phyloP scores from a whole-genome alignment of 1,284 basidiomycete species.

The Filobasidium uniguttulatum region DNA sequence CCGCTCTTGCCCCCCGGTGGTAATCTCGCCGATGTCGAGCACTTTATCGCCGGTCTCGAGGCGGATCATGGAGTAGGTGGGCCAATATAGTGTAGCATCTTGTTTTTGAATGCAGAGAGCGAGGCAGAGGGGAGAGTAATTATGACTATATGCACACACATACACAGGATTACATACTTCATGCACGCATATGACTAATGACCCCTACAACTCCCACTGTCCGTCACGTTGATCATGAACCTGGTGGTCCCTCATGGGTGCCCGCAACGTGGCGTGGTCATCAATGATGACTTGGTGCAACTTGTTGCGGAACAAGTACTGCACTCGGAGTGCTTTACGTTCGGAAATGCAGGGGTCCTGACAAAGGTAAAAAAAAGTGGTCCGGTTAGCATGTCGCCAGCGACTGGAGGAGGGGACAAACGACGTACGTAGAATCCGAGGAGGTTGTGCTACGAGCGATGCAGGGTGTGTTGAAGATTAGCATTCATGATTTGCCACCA shows the following conservation, averaged over 20 bases:
- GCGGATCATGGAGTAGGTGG: no score
- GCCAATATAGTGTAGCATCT: no score
- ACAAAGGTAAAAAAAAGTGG: not conserved
- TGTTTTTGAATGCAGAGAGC: no score
- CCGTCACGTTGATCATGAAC: conserved; percentile 4
- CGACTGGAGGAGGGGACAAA: no score
- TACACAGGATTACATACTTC: no score
- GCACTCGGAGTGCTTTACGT: conserved; percentile 47
- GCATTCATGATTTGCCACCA: not conserved
- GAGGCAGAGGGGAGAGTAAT: no score
- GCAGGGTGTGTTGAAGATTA: not conserved
- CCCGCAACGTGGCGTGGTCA: conserved; percentile 54
- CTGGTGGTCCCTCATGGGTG: conserved; percentile 55
- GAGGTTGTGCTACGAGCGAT: conserved; percentile 21
- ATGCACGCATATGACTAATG: no score
- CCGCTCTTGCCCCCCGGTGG: conserved; percentile 7
- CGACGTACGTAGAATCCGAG: conserved; percentile 34
- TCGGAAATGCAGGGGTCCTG: conserved; percentile 38
- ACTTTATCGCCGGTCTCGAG: conserved; percentile 10
- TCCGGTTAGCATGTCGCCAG: no score
- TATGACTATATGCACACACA: no score
- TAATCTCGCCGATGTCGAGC: conserved; percentile 8
- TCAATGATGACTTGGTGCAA: conserved; percentile 62
- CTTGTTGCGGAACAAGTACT: conserved; percentile 61
- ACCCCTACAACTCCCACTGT: conserved; percentile 6